Conservation (phyloP, 352 stramenopile genomes). For the Thraustochytrium sp. region DNA sequence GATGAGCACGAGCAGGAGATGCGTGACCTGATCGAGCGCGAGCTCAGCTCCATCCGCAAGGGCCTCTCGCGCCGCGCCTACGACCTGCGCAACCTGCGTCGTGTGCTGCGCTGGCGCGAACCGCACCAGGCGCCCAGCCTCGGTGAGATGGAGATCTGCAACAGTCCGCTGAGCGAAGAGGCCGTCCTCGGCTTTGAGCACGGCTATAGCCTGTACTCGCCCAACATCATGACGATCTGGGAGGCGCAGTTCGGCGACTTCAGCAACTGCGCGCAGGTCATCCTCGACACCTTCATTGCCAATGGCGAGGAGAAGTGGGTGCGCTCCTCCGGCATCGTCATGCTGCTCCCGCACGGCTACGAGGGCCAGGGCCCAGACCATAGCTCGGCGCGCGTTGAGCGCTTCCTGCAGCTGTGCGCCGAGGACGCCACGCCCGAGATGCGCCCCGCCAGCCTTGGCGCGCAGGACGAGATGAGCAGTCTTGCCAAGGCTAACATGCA, state of each 20-base stretch:
- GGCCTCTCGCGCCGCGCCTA: not conserved
- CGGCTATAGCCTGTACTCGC: constrained; percentile 69
- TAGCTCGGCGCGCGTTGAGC: constrained; percentile 58
- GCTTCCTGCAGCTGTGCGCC: constrained; percentile 76
- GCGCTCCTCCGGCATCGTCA: constrained; percentile 69
- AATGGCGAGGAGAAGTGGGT: constrained; percentile 80
- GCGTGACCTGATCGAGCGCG: not conserved
- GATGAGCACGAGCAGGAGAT: not conserved
- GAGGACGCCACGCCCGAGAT: constrained; percentile 57
- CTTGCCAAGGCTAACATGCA: constrained; percentile 66
- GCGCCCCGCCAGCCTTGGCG: constrained; percentile 50
- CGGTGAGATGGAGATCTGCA: constrained; percentile 44
- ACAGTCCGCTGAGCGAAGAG: constrained; percentile 69
- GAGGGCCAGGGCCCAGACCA: constrained; percentile 77
- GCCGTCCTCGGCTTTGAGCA: constrained; percentile 80
- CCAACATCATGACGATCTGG: constrained; percentile 72
- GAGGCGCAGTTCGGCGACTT: constrained; percentile 83
- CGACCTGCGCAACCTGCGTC: constrained; percentile 21
- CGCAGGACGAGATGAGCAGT: constrained; percentile 53
- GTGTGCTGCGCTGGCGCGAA: constrained; percentile 64
- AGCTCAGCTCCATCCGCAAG: constrained; percentile 17
- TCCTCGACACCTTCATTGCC: constrained; percentile 76
- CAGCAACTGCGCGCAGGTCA: constrained; percentile 74
- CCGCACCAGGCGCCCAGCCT: not conserved
- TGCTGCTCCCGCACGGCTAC: constrained; percentile 76